Evolutionary conservation across 257 asterid genomes (phyloP), one percentile per base, ranked within the genome.

Genomic region (Ilex asprella): DNA sequence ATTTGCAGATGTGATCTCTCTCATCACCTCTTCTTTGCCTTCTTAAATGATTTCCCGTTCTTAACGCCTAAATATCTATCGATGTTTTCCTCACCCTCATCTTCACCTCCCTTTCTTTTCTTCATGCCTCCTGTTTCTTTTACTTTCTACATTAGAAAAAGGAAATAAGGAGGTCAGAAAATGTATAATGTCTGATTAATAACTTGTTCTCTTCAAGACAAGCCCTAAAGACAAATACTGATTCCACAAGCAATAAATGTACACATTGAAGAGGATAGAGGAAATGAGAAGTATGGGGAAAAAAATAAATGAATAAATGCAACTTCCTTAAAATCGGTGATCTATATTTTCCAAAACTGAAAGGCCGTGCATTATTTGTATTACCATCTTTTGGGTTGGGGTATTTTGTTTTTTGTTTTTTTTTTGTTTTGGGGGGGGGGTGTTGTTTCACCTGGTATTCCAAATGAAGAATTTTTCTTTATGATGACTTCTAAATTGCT

Each of bases 101-200:
- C 93, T 39, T 57, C 88, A 9, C 71, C 69, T 41, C 78, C 67
- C 65, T 68, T 71, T 67, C 79, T 72, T 72, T 65, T 77, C 81
- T 68, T 81, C 64, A 68, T 76, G 13, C 79, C 81, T 11, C 86
- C 86, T 2, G 50, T 62, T 71, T 88, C 96, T 73, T 81, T 91
- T 2, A 84, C 70, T 87, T 82, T 88, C 96, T 91, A 85, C 73
- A 68, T 31, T 30, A 65, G 35, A 6, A 54, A 15, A 39, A n/a
- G n/a, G 21, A 29, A 64, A 62, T 31, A 7, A 11, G 53, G 41
- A 64, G 43, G 55, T 10, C 5, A 4, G 8, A 29, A 8, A 21
- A 39, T 61, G 31, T 14, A 16, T 39, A 51, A 12, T 12, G 2
- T 12, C 31, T 1, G 2, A 12, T 10, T 10, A 10, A n/a, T 3